Evolutionary conservation across 176 grass and related monocot species (phyloP), one percentile per base, ranked within the genome.

Genomic region (Carex pumila): DNA sequence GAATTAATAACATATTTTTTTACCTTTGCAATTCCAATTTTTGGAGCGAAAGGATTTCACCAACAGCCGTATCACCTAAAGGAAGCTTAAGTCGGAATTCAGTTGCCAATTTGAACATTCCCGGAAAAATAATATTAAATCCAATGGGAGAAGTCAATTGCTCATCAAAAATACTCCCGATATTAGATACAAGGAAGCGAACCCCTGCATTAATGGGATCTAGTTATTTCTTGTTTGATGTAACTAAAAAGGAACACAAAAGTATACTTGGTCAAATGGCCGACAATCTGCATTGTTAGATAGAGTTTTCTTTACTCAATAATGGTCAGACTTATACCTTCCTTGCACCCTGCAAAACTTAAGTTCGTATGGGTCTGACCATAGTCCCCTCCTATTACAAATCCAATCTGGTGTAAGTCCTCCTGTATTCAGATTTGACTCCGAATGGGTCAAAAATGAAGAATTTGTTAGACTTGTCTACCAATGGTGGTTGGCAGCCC

Each of bases 41-140:
- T 18, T 61, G 71, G 25, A 82, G 79, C n/a, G 30, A 71, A 82
- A 92, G 61, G 18, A 90, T 86, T 0, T 47, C 72, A 57, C 32
- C 1, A 11, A 90, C 39, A 67, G 81, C 84, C 13, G 10, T 29
- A 64, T 94, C 82, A 12, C 69, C 64, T 1, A 86, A 3, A 31
- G 82, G 88, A 85, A 97, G 8, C 17, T 92, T 58, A 15, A 94
- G 79, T 65, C 86, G 88, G 84, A 90, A 85, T 6, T 84, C 85
- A 29, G 63, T 84, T 83, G 88, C 94, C 37, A 87, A 86, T 70
- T 79, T 81, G 74, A 97, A 59, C 61, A 97, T 87, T 60, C 82
- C 67, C 39, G 91, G 79, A 80, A 97, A 91, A 81, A 83, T 97
- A 77, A 97, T 86, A 55, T 83, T 87, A 79, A 97, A 97, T 45